phyloP scores from a whole-genome alignment of 2,329 filamentous ascomycete genomes.

The Arachnomyces sp. region DNA sequence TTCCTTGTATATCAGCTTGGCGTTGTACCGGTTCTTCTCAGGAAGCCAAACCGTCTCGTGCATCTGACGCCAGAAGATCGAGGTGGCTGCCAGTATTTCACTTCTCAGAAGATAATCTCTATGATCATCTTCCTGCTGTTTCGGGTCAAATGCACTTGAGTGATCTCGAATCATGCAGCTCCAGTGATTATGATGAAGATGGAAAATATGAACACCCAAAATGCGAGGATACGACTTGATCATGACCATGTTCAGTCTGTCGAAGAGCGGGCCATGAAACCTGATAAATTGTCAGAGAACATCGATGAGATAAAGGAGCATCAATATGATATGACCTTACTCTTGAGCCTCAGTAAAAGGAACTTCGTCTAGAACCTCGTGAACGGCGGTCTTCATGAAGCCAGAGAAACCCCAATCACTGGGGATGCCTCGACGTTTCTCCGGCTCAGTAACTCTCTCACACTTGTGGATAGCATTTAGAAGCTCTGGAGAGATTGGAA shows the following conservation, averaged over 20 bases:
- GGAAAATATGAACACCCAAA: background rate
- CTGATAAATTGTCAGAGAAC: slow-evolving; percentile 2
- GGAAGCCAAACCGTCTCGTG: slow-evolving; percentile 8
- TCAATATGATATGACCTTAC: background rate
- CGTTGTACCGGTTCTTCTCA: slow-evolving; percentile 4
- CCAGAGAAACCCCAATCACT: slow-evolving; percentile 10
- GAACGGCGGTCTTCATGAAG: slow-evolving; percentile 6
- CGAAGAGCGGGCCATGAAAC: slow-evolving; percentile 7
- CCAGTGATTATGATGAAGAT: slow-evolving; percentile 5
- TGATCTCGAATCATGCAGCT: slow-evolving; percentile 7
- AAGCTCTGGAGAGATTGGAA: slow-evolving; percentile 7
- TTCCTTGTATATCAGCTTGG: slow-evolving; percentile 8
- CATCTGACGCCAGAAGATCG: slow-evolving; percentile 11
- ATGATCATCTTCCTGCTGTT: background rate
- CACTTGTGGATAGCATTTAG: slow-evolving; percentile 10
- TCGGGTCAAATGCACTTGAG: background rate
- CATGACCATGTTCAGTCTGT: background rate
- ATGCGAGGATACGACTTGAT: slow-evolving; percentile 1
- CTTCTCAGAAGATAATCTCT: slow-evolving; percentile 10
- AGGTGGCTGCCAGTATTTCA: slow-evolving; percentile 8
- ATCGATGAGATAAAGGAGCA: background rate
- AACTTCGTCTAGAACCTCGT: slow-evolving; percentile 5
- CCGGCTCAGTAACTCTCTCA: background rate
- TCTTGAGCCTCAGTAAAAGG: slow-evolving; percentile 2
- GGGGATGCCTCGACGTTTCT: slow-evolving; percentile 4